A percentile compares a stretch with the other conserved stretches of the same genome.
These are phyloP conservation scores for Pistacia integerrima DNA, from an alignment of 345 rosid genomes.

Conservation along the genomic window DNA sequence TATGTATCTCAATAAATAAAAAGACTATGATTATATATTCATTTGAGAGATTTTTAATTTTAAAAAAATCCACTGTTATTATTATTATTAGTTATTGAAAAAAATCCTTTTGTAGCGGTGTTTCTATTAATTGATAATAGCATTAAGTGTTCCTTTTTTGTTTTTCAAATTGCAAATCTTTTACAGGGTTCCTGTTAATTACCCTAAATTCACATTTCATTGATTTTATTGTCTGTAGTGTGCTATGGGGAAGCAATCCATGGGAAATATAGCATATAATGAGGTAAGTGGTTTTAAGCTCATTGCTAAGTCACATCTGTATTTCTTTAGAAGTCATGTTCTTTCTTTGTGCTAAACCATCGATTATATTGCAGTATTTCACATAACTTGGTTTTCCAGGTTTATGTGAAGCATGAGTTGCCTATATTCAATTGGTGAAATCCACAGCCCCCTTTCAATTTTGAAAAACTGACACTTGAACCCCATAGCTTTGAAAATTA, in stretches of 20 bases:
- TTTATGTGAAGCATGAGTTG: not conserved
- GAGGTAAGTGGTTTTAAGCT: conserved; percentile 54
- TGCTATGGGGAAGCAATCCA: conserved; percentile 99
- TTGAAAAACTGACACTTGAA: too few relatives aligned
- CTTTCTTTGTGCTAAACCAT: not conserved
- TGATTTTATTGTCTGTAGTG: conserved; percentile 49
- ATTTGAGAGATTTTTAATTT: too few relatives aligned
- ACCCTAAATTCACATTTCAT: not conserved
- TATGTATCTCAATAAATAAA: conserved; percentile 1
- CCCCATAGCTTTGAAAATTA: too few relatives aligned
- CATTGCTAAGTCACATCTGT: conserved; percentile 1
- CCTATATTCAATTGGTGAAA: too few relatives aligned
- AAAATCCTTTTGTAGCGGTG: too few relatives aligned
- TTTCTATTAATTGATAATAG: too few relatives aligned
- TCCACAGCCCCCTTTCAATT: too few relatives aligned
- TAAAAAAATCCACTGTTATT: too few relatives aligned
- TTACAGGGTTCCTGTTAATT: too few relatives aligned
- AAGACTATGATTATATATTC: not conserved
- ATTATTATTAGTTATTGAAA: too few relatives aligned
- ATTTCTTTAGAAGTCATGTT: conserved; percentile 5
- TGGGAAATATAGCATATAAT: conserved; percentile 96
- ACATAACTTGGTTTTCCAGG: not conserved
- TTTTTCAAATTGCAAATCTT: too few relatives aligned
- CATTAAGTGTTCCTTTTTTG: too few relatives aligned
- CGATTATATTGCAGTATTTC: not conserved